phyloP scores from a whole-genome alignment of 495 filamentous ascomycete genomes.

The Hypoxylon crocopeplum region DNA sequence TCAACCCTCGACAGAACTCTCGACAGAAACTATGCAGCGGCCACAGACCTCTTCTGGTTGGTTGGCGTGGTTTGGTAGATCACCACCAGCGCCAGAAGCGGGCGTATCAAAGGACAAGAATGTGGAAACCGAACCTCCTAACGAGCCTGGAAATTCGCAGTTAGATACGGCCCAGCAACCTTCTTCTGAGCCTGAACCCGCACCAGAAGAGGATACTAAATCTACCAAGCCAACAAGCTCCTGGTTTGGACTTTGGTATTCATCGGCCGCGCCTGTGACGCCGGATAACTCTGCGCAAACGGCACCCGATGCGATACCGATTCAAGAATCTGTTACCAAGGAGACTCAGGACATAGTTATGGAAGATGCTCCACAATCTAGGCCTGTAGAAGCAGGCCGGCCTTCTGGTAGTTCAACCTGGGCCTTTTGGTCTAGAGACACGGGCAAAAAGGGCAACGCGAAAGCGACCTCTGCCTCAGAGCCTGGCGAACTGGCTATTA shows the following conservation, averaged over 20 bases:
- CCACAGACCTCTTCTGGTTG: conserved; percentile 57
- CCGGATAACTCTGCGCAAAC: conserved; percentile 36
- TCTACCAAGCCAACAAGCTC: conserved; percentile 45
- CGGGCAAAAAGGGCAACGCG: conserved; percentile 49
- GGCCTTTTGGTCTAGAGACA: conserved; percentile 84
- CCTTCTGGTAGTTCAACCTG: conserved; percentile 68
- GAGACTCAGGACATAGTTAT: conserved; percentile 46
- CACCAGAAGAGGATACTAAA: conserved; percentile 29
- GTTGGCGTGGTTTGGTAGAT: conserved; percentile 64
- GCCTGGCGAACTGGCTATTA: conserved; percentile 72
- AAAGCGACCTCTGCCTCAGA: conserved; percentile 44
- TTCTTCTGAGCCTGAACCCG: conserved; percentile 18
- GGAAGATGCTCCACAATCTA: conserved; percentile 46
- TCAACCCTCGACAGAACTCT: conserved; percentile 14
- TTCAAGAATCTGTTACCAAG: conserved; percentile 31
- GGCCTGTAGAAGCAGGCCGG: conserved; percentile 13
- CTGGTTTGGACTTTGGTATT: conserved; percentile 62
- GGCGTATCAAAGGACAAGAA: conserved; percentile 31
- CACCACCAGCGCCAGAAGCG: conserved; percentile 32
- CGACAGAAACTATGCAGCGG: conserved; percentile 28
- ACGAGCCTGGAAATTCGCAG: conserved; percentile 29
- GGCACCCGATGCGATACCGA: conserved; percentile 22
- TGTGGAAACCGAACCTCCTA: conserved; percentile 29
- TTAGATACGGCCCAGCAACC: conserved; percentile 13
- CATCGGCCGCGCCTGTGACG: conserved; percentile 24